phyloP scores from a whole-genome alignment of 495 filamentous ascomycete genomes.

The Bombardia bombarda region DNA sequence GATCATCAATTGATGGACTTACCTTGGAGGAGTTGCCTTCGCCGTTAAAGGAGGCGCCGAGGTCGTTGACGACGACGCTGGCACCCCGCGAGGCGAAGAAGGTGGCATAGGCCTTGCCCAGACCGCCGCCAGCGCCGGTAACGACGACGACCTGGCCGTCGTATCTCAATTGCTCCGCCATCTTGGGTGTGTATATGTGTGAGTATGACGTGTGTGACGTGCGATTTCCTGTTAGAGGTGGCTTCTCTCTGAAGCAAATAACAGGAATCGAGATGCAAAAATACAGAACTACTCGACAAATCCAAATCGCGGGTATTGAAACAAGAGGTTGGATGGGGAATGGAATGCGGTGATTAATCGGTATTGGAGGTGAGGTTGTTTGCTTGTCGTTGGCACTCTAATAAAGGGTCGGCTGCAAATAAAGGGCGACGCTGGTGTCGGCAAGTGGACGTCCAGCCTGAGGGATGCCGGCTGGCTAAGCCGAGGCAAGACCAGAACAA shows the following conservation, averaged over 20 bases:
- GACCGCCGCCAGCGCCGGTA: constrained; percentile 90
- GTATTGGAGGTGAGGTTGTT: too few relatives aligned
- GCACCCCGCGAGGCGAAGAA: constrained; percentile 92
- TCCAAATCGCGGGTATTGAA: too few relatives aligned
- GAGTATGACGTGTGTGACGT: too few relatives aligned
- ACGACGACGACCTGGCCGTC: constrained; percentile 97
- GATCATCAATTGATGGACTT: too few relatives aligned
- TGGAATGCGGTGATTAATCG: too few relatives aligned
- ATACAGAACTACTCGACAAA: too few relatives aligned
- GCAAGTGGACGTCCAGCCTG: neutral
- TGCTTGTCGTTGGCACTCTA: too few relatives aligned
- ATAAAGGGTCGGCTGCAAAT: too few relatives aligned
- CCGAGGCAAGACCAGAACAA: too few relatives aligned
- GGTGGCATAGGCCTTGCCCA: constrained; percentile 84
- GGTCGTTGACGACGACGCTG: constrained; percentile 95
- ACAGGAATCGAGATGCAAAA: too few relatives aligned
- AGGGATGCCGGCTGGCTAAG: constrained; percentile 1
- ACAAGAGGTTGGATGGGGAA: too few relatives aligned
- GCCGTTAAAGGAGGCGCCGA: constrained; percentile 89
- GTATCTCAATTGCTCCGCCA: constrained; percentile 75
- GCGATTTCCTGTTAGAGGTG: too few relatives aligned
- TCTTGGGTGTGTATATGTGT: constrained; percentile 30
- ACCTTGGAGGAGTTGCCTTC: constrained; percentile 87
- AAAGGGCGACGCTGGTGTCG: neutral
- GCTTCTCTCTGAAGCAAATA: neutral